These are phyloP conservation scores for Pleurotus sapidus DNA, from an alignment of 768 basidiomycete species.

Conservation along the genomic window DNA sequence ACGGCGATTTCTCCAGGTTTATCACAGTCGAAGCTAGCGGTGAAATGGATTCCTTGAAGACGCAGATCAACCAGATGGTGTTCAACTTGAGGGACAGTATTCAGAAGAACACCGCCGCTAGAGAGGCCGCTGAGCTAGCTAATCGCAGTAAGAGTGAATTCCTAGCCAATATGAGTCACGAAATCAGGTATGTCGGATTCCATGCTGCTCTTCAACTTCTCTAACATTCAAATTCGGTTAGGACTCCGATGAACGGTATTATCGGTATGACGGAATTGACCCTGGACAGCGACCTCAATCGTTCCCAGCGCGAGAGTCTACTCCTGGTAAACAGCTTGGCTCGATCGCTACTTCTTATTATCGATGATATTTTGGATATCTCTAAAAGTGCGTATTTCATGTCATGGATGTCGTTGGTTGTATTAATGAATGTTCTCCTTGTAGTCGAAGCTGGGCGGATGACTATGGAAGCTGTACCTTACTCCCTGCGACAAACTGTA, in stretches of 20 bases:
- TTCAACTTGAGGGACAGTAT: slow-evolving; percentile 94
- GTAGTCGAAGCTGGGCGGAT: slow-evolving; percentile 97
- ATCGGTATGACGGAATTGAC: slow-evolving; percentile 99
- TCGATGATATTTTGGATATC: slow-evolving; percentile 98
- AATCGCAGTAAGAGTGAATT: slow-evolving; percentile 97
- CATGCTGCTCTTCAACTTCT: slow-evolving; percentile 5
- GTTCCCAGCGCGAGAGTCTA: slow-evolving; percentile 93
- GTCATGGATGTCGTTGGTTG: background rate
- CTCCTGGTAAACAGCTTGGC: slow-evolving; percentile 94
- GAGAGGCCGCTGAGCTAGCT: slow-evolving; percentile 94
- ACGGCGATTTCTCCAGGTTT: slow-evolving; percentile 97
- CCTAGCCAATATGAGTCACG: slow-evolving; percentile 97
- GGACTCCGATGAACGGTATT: slow-evolving; percentile 99
- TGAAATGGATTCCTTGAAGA: slow-evolving; percentile 99
- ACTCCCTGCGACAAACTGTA: slow-evolving; percentile 90
- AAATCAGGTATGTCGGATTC: slow-evolving; percentile 67
- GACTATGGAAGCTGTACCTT: slow-evolving; percentile 99
- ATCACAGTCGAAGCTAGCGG: slow-evolving; percentile 98
- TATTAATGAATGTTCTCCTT: slow-evolving; percentile 12
- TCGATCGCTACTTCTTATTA: slow-evolving; percentile 88
- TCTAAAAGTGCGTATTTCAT: slow-evolving; percentile 80
- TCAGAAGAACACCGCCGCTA: slow-evolving; percentile 96
- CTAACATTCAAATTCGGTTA: slow-evolving; percentile 23
- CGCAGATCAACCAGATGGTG: slow-evolving; percentile 98
- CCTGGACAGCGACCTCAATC: slow-evolving; percentile 90